Percentiles rank a stretch among this genome's conserved stretches.
Conservation (phyloP, 2,329 filamentous ascomycete genomes). For the Neocatenulostroma microsporum region DNA sequence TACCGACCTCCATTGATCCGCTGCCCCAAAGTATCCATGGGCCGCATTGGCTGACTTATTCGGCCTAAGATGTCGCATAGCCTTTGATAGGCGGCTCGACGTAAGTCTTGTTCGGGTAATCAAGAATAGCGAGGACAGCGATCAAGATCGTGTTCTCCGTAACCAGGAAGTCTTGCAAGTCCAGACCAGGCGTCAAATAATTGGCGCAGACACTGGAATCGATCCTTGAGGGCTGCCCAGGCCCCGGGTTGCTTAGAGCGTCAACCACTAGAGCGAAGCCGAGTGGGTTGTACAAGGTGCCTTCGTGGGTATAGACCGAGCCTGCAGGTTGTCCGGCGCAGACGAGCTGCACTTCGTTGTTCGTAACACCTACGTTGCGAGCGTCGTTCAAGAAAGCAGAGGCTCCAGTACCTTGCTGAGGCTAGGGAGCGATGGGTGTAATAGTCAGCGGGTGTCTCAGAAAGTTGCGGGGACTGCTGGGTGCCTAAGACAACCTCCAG, state of each 20-base stretch:
- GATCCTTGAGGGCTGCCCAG: constrained; percentile 35
- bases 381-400: constrained; percentile 41
- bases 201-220: constrained; percentile 34
- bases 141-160: constrained; percentile 38
- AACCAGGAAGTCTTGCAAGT: constrained; percentile 39
- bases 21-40: too few relatives aligned
- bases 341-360: constrained; percentile 42
- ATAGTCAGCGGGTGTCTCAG: too few relatives aligned
- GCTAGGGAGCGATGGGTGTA: too few relatives aligned
- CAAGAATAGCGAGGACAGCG: constrained; percentile 30
- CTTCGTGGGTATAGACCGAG: constrained; percentile 44
- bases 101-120: constrained; percentile 28
- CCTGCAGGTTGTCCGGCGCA: constrained; percentile 38
- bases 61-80: too few relatives aligned
- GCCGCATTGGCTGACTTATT: too few relatives aligned
- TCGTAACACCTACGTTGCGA: constrained; percentile 39
- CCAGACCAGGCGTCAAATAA: constrained; percentile 33
- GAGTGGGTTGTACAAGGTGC: constrained; percentile 44
- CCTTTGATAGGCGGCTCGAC: constrained; percentile 38
- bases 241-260: constrained; percentile 43
- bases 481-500: too few relatives aligned
- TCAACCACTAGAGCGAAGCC: constrained; percentile 40
- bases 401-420: constrained; percentile 39
- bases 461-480: too few relatives aligned
- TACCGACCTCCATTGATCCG: too few relatives aligned